Base-by-base conservation (phyloP, 208 protist genomes). In the Crithidia acanthocephali region DNA sequence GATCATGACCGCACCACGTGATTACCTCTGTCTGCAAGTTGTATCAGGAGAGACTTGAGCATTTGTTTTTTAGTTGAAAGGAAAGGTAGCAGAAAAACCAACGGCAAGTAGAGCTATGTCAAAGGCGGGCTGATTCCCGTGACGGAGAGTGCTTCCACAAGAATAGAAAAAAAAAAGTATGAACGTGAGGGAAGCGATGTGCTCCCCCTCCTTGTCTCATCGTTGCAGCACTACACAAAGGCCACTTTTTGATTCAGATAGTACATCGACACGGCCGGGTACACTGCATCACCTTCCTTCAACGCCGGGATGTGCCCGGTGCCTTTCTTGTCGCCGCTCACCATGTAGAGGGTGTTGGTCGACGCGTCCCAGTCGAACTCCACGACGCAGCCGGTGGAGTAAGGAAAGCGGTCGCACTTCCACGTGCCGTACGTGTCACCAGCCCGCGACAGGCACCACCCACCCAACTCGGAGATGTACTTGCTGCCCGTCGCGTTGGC, bases 191-290 rank as follows among this genome's bases (percentile, higher is more conserved):
- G n/a, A n/a, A n/a, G n/a, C n/a, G n/a, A n/a, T n/a, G n/a, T n/a
- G n/a, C n/a, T n/a, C n/a, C n/a, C n/a, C n/a, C n/a, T n/a, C n/a
- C n/a, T n/a, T n/a, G n/a, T n/a, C n/a, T n/a, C n/a, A n/a, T n/a
- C n/a, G n/a, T n/a, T n/a, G n/a, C n/a, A n/a, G 50, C 33, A 27
- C 70, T 78, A 97, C 13, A 97, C 93, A 89, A 97, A 97, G 4
- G 86, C 73, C 15, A 97, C 69, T 55, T 95, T 95, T 53, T 97
- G 93, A 71, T 96, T 96, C 28, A 95, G 62, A 68, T 97, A 97
- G 67, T 96, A 97, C 88, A 97, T 91, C 30, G 91, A 96, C 25
- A 97, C 72, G 33, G 93, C 91, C 8, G 93, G 93, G 53, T 92
- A 97, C 15, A 96, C 63, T 10, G 79, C 71, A 50, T 97, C 89